Conservation (phyloP, 108 stramenopile genomes). For the Cyclotella sp. region DNA sequence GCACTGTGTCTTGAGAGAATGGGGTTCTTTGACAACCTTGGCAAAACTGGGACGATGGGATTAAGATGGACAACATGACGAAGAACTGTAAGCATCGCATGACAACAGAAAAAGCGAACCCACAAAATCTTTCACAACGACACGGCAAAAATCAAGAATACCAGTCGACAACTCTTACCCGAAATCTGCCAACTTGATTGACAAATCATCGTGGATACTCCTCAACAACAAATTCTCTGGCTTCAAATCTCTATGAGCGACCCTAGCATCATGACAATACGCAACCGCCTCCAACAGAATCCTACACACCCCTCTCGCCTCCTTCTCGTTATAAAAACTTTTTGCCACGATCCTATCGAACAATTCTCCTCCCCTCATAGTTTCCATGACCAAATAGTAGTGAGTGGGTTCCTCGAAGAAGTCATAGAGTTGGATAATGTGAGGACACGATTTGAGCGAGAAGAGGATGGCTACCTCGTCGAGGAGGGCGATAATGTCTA, state of each 20-base stretch:
- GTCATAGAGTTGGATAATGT: slow-evolving; percentile 93
- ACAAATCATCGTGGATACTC: slow-evolving; percentile 81
- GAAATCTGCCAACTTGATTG: slow-evolving; percentile 98
- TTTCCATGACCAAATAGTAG: slow-evolving; percentile 93
- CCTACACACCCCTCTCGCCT: slow-evolving; percentile 84
- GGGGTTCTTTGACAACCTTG: slow-evolving; percentile 70
- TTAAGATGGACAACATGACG: too few species aligned
- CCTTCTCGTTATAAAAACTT: slow-evolving; percentile 92
- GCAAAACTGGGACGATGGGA: slow-evolving; percentile 54
- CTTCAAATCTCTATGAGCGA: slow-evolving; percentile 93
- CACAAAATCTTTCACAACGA: too few species aligned
- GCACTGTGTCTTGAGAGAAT: slow-evolving; percentile 86
- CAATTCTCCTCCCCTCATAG: slow-evolving; percentile 95
- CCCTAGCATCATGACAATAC: slow-evolving; percentile 80
- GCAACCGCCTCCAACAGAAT: slow-evolving; percentile 83
- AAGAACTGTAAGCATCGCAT: too few species aligned
- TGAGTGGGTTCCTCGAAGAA: slow-evolving; percentile 74
- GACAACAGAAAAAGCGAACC: too few species aligned
- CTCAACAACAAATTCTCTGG: slow-evolving; percentile 94
- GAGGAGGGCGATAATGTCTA: slow-evolving; percentile 79
- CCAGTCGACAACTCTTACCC: slow-evolving; percentile 65
- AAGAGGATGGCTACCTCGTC: slow-evolving; percentile 89
- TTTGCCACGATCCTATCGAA: slow-evolving; percentile 95
- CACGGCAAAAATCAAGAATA: too few species aligned
- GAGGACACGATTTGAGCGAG: slow-evolving; percentile 66